phyloP scores from a whole-genome alignment of 2,329 filamentous ascomycete species.

The Hypoxylon sp. region DNA sequence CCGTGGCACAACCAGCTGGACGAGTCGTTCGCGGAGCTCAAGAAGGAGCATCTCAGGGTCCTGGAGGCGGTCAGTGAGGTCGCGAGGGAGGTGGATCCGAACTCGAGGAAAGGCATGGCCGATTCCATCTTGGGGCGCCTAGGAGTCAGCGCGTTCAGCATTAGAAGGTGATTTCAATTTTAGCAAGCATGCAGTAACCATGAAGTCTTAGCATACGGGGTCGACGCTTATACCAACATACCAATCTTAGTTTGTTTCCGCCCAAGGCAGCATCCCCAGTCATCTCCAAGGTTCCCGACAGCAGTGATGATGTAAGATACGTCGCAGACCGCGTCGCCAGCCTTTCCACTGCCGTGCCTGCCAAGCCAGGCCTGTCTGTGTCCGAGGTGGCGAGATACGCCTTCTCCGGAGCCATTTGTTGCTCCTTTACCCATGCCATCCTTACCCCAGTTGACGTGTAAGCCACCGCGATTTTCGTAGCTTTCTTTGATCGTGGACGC shows the following conservation, averaged over 20 bases:
- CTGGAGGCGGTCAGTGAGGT: slow-evolving; percentile 48
- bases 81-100: slow-evolving; percentile 44
- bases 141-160: slow-evolving; percentile 36
- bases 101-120: slow-evolving; percentile 42
- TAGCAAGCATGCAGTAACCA: slow-evolving; percentile 35
- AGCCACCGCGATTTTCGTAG: slow-evolving; percentile 29
- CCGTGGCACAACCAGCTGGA: slow-evolving; percentile 74
- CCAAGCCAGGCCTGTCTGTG: slow-evolving; percentile 19
- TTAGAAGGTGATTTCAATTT: slow-evolving; percentile 38
- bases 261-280: slow-evolving; percentile 19
- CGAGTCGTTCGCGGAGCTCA: slow-evolving; percentile 65
- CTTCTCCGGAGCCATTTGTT: slow-evolving; percentile 40
- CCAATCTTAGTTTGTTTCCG: slow-evolving; percentile 27
- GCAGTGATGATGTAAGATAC: slow-evolving; percentile 31
- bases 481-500: slow-evolving; percentile 12
- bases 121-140: slow-evolving; percentile 42
- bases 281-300: slow-evolving; percentile 29
- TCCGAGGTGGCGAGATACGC: slow-evolving; percentile 37
- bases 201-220: slow-evolving; percentile 25
- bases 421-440: slow-evolving; percentile 39
- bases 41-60: slow-evolving; percentile 62
- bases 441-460: slow-evolving; percentile 41
- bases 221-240: slow-evolving; percentile 35
- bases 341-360: slow-evolving; percentile 13
- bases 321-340: slow-evolving; percentile 23